Base-by-base conservation (phyloP, 176 grass and related monocot genomes). In the Lolium multiflorum region DNA sequence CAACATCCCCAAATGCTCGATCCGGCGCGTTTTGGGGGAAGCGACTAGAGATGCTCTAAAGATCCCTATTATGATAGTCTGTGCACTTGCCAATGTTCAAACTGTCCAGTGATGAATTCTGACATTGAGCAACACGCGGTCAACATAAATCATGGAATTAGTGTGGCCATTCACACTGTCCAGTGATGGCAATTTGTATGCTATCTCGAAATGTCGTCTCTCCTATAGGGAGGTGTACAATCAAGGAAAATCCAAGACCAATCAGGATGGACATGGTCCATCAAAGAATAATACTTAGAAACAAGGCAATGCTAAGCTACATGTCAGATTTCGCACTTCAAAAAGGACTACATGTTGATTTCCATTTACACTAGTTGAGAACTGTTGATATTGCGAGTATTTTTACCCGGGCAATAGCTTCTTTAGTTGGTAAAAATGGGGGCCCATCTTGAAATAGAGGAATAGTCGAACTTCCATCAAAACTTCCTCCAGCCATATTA, bases 401-500 rank as follows among this genome's bases (percentile, higher is more conserved):
- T 26, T 65, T 71, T 87, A 87, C 76, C 81, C 1, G 17, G 87
- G 81, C 81, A 91, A 73, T 38, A 73, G 52, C 41, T 87, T 94
- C 71, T 82, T 91, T 17, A 91, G 62, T 67, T 89, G 73, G 81
- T 83, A 85, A 92, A 77, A 80, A 35, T 2, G 81, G 82, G 61
- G 83, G 31, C 2, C 76, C 84, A 97, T 88, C 65, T 17, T 66
- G 39, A 94, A 65, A 8, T 87, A 48, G 28, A 35, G 7, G 1
- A 66, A 66, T 66, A 66, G 13, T 66, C 81, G 88, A 83, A 86
- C 67, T 87, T 94, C 88, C 35, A 92, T 90, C 59, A 97, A 78
- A 85, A 91, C 69, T 79, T 89, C 85, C 86, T 97, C 95, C 10
- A 92, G 50, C 88, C 88, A 94, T 73, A 92, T 89, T 18, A 82